Percentiles rank a stretch among this genome's conserved stretches.
These are phyloP conservation scores for Suillus tomentosus DNA, from an alignment of 768 basidiomycete species.

Conservation along the genomic window DNA sequence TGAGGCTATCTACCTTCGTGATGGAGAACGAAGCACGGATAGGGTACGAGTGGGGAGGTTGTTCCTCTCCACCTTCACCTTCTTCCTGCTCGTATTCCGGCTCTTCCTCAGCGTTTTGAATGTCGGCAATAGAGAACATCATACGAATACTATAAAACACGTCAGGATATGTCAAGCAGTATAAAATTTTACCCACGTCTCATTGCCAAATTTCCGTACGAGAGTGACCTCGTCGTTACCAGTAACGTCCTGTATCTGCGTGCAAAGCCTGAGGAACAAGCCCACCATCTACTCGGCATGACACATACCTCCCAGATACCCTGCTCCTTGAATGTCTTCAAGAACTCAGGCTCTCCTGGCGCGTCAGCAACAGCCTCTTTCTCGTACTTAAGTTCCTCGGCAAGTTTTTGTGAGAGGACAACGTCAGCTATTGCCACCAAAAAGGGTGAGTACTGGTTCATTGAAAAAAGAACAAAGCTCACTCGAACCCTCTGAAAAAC, in stretches of 20 bases:
- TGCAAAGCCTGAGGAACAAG: slow-evolving; percentile 1
- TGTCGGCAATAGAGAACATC: slow-evolving; percentile 92
- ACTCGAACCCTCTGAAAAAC: slow-evolving; percentile 48
- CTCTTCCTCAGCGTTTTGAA: slow-evolving; percentile 53
- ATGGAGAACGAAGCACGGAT: slow-evolving; percentile 81
- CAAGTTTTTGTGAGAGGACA: slow-evolving; percentile 69
- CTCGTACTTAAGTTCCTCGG: slow-evolving; percentile 87
- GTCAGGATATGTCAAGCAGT: background rate
- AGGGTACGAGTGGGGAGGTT: slow-evolving; percentile 52
- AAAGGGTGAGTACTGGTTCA: background rate
- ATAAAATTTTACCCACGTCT: slow-evolving; percentile 58
- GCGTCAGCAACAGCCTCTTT: slow-evolving; percentile 48
- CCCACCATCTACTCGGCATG: background rate
- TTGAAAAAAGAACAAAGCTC: slow-evolving; percentile 21
- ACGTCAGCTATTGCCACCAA: slow-evolving; percentile 58
- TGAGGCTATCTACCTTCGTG: slow-evolving; percentile 62
- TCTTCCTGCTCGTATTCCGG: slow-evolving; percentile 42
- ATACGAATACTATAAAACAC: slow-evolving; percentile 67
- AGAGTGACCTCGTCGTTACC: slow-evolving; percentile 84
- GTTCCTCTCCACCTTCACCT: slow-evolving; percentile 34
- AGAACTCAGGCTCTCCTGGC: slow-evolving; percentile 65
- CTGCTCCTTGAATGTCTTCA: slow-evolving; percentile 71
- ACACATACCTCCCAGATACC: slow-evolving; percentile 76
- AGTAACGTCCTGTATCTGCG: slow-evolving; percentile 65
- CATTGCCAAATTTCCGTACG: slow-evolving; percentile 86